phyloP scores from a whole-genome alignment of 139 green algal genomes.

The Haematococcus sp. region DNA sequence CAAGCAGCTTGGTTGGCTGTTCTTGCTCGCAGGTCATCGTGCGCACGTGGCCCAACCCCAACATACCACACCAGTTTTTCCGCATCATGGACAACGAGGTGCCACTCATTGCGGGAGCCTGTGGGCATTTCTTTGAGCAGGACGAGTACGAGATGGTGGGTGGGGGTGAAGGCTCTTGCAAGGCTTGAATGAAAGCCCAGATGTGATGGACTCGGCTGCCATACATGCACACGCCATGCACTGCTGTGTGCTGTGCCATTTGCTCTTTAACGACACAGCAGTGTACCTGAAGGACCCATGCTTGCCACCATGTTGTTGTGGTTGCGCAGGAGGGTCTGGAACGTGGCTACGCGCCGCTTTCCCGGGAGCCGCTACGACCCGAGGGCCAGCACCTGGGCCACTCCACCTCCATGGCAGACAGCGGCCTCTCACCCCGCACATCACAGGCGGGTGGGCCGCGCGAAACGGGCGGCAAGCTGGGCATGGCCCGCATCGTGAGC shows the following conservation, averaged over 20 bases:
- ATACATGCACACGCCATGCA: neutral
- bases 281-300: slow-evolving; percentile 6
- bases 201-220: neutral
- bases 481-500: neutral
- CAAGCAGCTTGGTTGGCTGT: no score
- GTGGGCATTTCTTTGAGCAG: slow-evolving; percentile 81
- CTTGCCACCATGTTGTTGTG: neutral
- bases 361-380: slow-evolving; percentile 24
- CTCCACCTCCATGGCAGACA: neutral
- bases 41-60: slow-evolving; percentile 47
- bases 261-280: neutral
- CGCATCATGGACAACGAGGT: slow-evolving; percentile 66
- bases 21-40: slow-evolving; percentile 68
- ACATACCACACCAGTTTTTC: slow-evolving; percentile 64
- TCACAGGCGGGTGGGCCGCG: neutral
- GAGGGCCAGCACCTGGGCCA: slow-evolving; percentile 27
- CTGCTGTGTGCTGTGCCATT: neutral
- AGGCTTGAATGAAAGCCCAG: neutral
- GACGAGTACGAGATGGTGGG: slow-evolving; percentile 74
- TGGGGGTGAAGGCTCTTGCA: neutral
- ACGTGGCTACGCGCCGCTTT: slow-evolving; percentile 42
- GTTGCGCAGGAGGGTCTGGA: slow-evolving; percentile 35
- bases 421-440: neutral
- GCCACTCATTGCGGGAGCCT: slow-evolving; percentile 56
- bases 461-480: neutral